Conservation (phyloP, 1,139 yeast species). For the Wickerhamiella infanticola region DNA sequence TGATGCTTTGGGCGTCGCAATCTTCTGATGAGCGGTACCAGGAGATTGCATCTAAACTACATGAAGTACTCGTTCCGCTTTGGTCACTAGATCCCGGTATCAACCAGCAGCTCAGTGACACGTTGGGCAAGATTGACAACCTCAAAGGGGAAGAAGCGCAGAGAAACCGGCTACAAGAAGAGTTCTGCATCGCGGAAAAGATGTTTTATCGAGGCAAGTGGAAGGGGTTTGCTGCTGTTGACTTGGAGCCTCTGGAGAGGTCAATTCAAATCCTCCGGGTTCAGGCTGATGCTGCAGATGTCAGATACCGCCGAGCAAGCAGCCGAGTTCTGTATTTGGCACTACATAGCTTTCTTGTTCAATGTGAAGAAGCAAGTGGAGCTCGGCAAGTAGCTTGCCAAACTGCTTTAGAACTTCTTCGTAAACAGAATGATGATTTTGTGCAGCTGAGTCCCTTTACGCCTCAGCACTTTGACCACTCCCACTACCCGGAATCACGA, state of each 20-base stretch:
- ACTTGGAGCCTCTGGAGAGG: background rate
- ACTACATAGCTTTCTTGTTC: background rate
- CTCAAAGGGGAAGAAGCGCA: background rate
- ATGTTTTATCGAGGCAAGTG: background rate
- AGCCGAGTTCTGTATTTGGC: background rate
- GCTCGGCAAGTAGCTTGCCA: background rate
- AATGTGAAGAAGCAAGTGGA: background rate
- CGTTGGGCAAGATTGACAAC: background rate
- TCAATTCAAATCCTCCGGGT: background rate
- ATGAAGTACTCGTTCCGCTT: background rate
- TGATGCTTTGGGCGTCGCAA: background rate
- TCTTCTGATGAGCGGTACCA: background rate
- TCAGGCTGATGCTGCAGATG: background rate
- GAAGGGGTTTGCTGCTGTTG: background rate
- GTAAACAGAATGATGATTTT: background rate
- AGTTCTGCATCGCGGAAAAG: background rate
- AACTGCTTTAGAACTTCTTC: background rate
- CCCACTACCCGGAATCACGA: background rate
- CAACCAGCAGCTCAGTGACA: background rate
- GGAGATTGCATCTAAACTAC: background rate
- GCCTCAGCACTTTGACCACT: background rate
- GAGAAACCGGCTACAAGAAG: background rate
- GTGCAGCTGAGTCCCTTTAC: background rate
- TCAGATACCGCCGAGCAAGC: background rate
- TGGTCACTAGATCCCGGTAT: background rate